Base-by-base conservation (phyloP, 2,329 filamentous ascomycete genomes). In the Cladophialophora bantiana region DNA sequence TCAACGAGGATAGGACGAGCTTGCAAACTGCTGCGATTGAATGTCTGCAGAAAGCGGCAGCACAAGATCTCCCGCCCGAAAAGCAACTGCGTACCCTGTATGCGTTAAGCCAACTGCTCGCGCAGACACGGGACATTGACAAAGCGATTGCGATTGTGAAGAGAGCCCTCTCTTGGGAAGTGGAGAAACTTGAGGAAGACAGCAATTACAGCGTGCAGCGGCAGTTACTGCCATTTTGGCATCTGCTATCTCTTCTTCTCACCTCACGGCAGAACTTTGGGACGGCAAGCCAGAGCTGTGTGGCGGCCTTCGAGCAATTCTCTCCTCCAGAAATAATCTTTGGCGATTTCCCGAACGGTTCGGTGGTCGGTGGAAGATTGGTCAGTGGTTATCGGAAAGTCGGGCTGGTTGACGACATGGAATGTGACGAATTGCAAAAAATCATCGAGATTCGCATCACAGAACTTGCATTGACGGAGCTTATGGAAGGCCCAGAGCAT, bases 371-470 rank as follows among this genome's bases (percentile, higher is more conserved):
- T 32, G 53, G 62, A 45, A 74, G 77, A 56, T 57, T 35, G n/a
- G 26, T 10, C 71, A 26, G 20, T 50, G 45, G 45, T 3, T 26
- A 26, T 50, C 45, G 45, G 74, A 59, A 66, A 34, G n/a, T 72
- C 72, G 69, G 88, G 3, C 75, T 92, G 55, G 85, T 96, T 0
- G 90, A 94, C 71, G 88, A 91, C 53, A 92, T 97, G 88, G 90
- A 93, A 69, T 87, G 89, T 65, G 87, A 88, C 32, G 94, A 98
- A 75, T 96, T 93, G 75, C 92, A 94, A 77, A 87, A 88, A 57
- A 89, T 99, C 50, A 80, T 99, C n/a, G 92, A 98, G 77, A 89
- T 97, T 68, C 96, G 96, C 78, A 96, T 98, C 87, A 97, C 94
- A 10, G 94, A 98, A 74, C 83, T 99, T 67, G 86, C 91, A 3